phyloP scores from a whole-genome alignment of 1,284 basidiomycete species.

The Heterobasidion irregulare region DNA sequence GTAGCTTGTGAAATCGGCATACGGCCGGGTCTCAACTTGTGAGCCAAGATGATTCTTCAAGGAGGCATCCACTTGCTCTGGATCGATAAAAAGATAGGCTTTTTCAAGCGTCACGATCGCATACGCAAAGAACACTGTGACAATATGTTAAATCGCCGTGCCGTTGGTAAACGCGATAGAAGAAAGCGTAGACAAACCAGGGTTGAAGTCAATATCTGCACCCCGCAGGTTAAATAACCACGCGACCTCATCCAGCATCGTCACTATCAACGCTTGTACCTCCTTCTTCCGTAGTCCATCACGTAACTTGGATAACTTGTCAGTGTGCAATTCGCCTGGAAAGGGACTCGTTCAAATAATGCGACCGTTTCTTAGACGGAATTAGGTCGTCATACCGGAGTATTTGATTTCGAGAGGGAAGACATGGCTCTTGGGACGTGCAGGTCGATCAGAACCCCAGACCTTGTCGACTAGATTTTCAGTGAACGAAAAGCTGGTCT shows the following conservation, averaged over 20 bases:
- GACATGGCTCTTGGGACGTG: conserved; percentile 63
- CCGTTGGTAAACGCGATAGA: not conserved
- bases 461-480: conserved; percentile 79
- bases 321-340: conserved; percentile 51
- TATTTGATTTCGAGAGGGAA: conserved; percentile 68
- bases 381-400: conserved; percentile 31
- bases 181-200: conserved; percentile 31
- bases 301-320: conserved; percentile 65
- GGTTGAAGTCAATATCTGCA: conserved; percentile 89
- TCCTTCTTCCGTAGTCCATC: conserved; percentile 60
- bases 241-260: conserved; percentile 82
- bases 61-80: conserved; percentile 49
- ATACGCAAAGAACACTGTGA: conserved; percentile 87
- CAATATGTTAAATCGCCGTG: not conserved
- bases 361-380: not conserved
- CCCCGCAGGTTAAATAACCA: conserved; percentile 96
- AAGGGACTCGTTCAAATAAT: not conserved
- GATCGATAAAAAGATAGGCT: conserved; percentile 71
- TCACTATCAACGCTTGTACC: conserved; percentile 64
- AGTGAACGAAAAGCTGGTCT: conserved; percentile 55
- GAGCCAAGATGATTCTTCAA: conserved; percentile 52
- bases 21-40: conserved; percentile 64
- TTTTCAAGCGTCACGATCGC: conserved; percentile 69
- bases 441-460: conserved; percentile 68
- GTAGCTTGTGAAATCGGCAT: conserved; percentile 59